These are phyloP conservation scores for Exserohilum rostratum DNA, from an alignment of 2,329 filamentous ascomycete species.

Conservation along the genomic window DNA sequence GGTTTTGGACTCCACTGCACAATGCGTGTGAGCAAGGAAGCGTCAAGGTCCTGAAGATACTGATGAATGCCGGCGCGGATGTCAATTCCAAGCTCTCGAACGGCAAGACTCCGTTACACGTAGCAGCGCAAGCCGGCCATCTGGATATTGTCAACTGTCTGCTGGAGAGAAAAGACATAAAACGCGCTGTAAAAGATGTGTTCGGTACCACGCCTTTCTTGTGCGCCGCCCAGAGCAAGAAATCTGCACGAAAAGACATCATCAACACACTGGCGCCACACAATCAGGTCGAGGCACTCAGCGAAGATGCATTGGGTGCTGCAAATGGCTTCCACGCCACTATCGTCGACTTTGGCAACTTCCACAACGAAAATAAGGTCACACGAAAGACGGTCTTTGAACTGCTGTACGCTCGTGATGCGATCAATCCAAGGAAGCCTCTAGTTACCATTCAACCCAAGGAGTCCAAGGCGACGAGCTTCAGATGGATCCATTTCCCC, in stretches of 20 bases:
- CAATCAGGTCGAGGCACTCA: constrained; percentile 47
- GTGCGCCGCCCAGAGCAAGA: constrained; percentile 49
- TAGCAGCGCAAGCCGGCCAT: constrained; percentile 46
- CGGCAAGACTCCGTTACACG: constrained; percentile 48
- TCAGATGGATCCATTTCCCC: constrained; percentile 55
- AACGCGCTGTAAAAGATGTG: constrained; percentile 49
- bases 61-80: constrained; percentile 42
- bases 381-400: constrained; percentile 43
- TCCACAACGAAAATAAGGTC: constrained; percentile 45
- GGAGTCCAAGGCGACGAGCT: constrained; percentile 50
- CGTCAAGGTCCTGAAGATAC: constrained; percentile 36
- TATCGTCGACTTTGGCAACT: constrained; percentile 49
- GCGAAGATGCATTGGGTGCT: constrained; percentile 42
- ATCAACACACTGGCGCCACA: constrained; percentile 51
- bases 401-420: constrained; percentile 43
- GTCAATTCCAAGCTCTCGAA: constrained; percentile 41
- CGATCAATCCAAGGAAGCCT: constrained; percentile 42
- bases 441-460: constrained; percentile 47
- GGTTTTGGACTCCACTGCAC: constrained; percentile 43
- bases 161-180: constrained; percentile 44
- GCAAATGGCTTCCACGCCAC: constrained; percentile 48
- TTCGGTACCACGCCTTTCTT: constrained; percentile 54
- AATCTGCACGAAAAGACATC: constrained; percentile 45
- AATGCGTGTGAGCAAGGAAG: constrained; percentile 45
- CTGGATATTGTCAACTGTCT: constrained; percentile 46